These are phyloP conservation scores for Volvox africanus DNA, from an alignment of 139 green algal genomes.

Conservation along the genomic window DNA sequence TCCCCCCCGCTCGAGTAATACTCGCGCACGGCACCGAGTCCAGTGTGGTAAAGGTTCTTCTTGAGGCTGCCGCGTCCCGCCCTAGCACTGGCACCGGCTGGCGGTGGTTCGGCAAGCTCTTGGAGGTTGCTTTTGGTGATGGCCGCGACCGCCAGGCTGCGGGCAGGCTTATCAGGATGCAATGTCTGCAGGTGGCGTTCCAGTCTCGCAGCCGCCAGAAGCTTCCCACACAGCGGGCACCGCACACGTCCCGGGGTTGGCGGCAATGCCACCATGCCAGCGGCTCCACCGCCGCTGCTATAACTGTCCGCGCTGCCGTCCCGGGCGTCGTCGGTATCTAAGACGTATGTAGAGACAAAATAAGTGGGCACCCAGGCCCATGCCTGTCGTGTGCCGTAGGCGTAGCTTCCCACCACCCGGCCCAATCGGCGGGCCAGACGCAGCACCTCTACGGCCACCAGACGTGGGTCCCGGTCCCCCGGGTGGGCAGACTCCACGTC, in stretches of 20 bases:
- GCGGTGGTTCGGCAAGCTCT: too few relatives aligned
- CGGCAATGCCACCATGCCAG: background rate
- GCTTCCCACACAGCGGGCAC: conserved; percentile 3
- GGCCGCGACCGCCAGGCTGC: background rate
- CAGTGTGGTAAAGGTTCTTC: conserved; percentile 1
- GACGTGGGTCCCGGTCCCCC: conserved; percentile 15
- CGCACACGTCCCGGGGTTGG: background rate
- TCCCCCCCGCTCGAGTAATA: conserved; percentile 26
- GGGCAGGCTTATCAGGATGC: background rate
- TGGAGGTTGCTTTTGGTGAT: background rate
- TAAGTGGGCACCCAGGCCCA: conserved; percentile 25
- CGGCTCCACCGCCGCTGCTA: background rate
- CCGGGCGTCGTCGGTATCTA: background rate
- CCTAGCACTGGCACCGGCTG: background rate
- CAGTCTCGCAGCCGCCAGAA: background rate
- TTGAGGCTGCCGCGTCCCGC: background rate
- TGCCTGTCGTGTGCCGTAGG: conserved; percentile 5
- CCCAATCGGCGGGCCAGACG: background rate
- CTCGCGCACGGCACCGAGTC: background rate
- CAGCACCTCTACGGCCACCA: conserved; percentile 22
- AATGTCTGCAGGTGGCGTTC: background rate
- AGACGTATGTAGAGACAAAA: conserved; percentile 2
- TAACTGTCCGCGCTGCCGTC: background rate
- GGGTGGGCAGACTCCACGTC: conserved; percentile 31
- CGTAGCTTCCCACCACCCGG: conserved; percentile 15